Evolutionary conservation across 805 yeast genomes (phyloP), one percentile per base, ranked within the genome.

Genomic region (Candida incommunis): DNA sequence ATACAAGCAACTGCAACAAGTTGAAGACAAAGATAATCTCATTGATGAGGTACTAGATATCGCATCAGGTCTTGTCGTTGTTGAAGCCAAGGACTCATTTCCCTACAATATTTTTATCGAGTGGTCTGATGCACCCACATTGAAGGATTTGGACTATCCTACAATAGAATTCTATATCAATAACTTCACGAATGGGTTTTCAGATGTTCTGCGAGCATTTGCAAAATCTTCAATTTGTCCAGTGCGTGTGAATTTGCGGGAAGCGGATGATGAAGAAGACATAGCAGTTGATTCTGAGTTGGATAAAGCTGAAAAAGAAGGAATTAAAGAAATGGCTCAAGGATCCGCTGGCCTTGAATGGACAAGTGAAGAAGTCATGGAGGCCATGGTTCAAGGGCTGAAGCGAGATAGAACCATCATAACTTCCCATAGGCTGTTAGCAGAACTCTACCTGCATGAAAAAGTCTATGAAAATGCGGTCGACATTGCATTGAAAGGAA

Each of bases 61-160:
- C 71, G 75, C 76, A 0, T 78, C 76, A 13, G 94, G 82, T 27
- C 75, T 88, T 79, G 75, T 87, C 2, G 63, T 80, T 15, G 75
- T 90, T 15, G 72, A 75, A 34, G 74, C 80, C 21, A 69, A 71
- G 1, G 76, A 77, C 3, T 66, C 74, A 29, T 64, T 72, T 24
- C 84, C 87, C 1, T 88, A 95, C 95, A 68, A 71, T 31, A 55
- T 79, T 9, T 76, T 75, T 54, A 73, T 86, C 46, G 92, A 87
- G 50, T 82, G 90, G 81, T 52, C 65, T 22, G 95, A 87, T 59
- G 71, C 70, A 4, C 57, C 57, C 3, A 62, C 68, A 3, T 58
- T 86, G 3, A 61, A 65, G 7, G 69, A 71, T 2, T 57, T 82
- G 42, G 79, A 78, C 43, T 54, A 66, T 16, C 61, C 60, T 7